A percentile compares a stretch with the other conserved stretches of the same genome.
These are phyloP conservation scores for Pseudocercospora eumusae DNA, from an alignment of 2,329 filamentous ascomycete genomes.

Conservation along the genomic window DNA sequence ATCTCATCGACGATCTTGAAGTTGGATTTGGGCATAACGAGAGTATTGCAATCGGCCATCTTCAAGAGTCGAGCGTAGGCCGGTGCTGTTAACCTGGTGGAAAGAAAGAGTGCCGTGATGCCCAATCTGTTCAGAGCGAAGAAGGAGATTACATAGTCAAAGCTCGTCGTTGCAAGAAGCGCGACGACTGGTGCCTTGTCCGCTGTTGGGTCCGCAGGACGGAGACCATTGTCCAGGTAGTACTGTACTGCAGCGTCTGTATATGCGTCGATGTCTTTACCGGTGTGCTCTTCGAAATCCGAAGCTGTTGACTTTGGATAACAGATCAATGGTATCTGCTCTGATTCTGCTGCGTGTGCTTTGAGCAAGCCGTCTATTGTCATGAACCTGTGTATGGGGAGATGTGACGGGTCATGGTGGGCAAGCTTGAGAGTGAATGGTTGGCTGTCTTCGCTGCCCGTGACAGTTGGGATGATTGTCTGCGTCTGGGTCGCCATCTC, in stretches of 20 bases:
- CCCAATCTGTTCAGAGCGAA: constrained; percentile 59
- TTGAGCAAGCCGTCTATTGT: constrained; percentile 41
- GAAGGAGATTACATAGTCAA: constrained; percentile 58
- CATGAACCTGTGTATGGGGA: constrained; percentile 32
- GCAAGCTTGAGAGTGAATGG: constrained; percentile 21
- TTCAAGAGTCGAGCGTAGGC: constrained; percentile 54
- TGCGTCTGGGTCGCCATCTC: constrained; percentile 3
- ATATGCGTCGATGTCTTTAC: constrained; percentile 33
- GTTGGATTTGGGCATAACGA: constrained; percentile 34
- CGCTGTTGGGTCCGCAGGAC: constrained; percentile 30
- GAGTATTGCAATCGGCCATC: constrained; percentile 42
- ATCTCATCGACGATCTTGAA: constrained; percentile 39
- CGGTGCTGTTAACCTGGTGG: constrained; percentile 54
- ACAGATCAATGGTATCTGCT: constrained; percentile 37
- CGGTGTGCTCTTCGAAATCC: constrained; percentile 38
- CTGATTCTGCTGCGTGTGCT: constrained; percentile 35
- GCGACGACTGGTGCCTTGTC: constrained; percentile 47
- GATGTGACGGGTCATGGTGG: constrained; percentile 28
- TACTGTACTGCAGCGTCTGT: constrained; percentile 33
- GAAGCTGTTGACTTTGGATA: constrained; percentile 32
- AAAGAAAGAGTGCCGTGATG: constrained; percentile 57
- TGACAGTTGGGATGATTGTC: constrained; percentile 13
- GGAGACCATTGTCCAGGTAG: constrained; percentile 33
- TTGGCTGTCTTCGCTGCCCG: constrained; percentile 8
- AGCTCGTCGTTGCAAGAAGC: constrained; percentile 55